Conservation (phyloP, 371 early-diverging fungal species). For the Nematocida ironsii region DNA sequence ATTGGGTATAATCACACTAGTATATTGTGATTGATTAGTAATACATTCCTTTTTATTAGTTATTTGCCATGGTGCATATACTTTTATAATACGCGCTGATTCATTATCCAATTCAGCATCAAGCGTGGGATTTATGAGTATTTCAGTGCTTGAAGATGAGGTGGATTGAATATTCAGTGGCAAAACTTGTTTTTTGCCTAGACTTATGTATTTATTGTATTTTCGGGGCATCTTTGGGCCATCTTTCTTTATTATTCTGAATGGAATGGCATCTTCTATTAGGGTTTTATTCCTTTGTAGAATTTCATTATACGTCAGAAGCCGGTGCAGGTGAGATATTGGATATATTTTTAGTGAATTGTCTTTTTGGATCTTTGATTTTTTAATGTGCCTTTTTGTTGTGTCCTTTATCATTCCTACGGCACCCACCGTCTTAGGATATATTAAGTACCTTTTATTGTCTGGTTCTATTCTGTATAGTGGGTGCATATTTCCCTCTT, state of each 20-base stretch:
- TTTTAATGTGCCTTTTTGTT: conserved; percentile 8
- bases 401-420: conserved; percentile 24
- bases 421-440: conserved; percentile 30
- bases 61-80: conserved; percentile 59
- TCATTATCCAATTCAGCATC: too few species aligned
- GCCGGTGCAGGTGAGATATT: conserved; percentile 15
- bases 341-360: conserved; percentile 25
- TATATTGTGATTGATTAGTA: not conserved
- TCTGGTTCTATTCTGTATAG: conserved; percentile 34
- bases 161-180: too few species aligned
- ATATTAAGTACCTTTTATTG: conserved; percentile 7
- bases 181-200: not conserved
- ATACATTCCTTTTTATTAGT: not conserved
- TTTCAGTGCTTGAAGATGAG: too few species aligned
- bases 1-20: not conserved
- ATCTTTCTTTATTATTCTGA: not conserved
- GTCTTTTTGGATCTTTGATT: conserved; percentile 22
- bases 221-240: not conserved
- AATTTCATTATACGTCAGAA: conserved; percentile 20
- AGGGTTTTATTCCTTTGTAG: conserved; percentile 2
- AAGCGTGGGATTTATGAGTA: too few species aligned
- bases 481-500: conserved; percentile 36
- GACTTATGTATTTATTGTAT: not conserved
- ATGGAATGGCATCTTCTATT: conserved; percentile 3
- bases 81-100: not conserved